phyloP scores from a whole-genome alignment of 805 yeast genomes.

The Ascoidea asiatica region DNA sequence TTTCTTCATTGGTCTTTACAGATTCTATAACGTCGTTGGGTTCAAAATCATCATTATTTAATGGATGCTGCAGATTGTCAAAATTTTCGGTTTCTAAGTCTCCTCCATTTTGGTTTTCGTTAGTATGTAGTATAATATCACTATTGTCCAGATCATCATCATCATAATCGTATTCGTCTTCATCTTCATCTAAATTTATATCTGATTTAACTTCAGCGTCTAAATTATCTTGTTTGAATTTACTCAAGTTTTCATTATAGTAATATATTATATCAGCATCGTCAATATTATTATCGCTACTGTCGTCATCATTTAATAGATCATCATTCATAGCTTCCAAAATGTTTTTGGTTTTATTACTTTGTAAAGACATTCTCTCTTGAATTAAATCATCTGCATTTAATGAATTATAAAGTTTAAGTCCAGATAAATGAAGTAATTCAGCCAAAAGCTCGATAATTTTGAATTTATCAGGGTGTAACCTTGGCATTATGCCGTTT shows the following conservation, averaged over 20 bases:
- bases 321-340: conserved; percentile 8
- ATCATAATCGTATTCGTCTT: conserved; percentile 15
- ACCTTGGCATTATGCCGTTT: conserved; percentile 4
- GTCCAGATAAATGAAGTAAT: conserved; percentile 87
- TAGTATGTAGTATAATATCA: conserved; percentile 1
- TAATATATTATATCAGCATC: conserved; percentile 14
- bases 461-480: conserved; percentile 85
- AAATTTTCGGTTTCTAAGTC: too few relatives aligned
- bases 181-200: conserved; percentile 13
- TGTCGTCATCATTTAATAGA: conserved; percentile 1
- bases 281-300: conserved; percentile 2
- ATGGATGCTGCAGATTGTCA: too few relatives aligned
- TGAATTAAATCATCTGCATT: conserved; percentile 54
- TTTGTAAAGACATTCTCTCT: conserved; percentile 45
- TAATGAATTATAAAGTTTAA: conserved; percentile 79
- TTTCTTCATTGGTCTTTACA: conserved; percentile 7
- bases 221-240: conserved; percentile 14
- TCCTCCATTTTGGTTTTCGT: conserved; percentile 10
- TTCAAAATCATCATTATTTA: too few relatives aligned
- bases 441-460: conserved; percentile 90
- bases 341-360: conserved; percentile 5
- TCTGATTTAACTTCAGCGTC: conserved; percentile 13
- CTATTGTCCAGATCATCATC: conserved; percentile 13
- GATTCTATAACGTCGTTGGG: conserved; percentile 10
- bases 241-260: conserved; percentile 18